phyloP scores from a whole-genome alignment of 1,284 basidiomycete species.

The Trametes sp. region DNA sequence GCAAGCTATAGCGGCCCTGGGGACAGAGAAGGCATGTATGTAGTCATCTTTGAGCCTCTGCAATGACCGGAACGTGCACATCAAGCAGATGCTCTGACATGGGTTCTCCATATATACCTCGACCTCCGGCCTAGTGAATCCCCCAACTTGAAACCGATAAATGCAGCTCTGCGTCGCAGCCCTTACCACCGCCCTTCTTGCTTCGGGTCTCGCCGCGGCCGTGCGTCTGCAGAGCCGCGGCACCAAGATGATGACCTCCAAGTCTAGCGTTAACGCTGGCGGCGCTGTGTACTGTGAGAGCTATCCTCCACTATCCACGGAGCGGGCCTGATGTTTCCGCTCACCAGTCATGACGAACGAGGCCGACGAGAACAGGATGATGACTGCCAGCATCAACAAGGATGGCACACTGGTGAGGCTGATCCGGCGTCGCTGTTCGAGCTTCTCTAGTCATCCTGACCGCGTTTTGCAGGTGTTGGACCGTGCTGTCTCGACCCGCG shows the following conservation, averaged over 20 bases:
- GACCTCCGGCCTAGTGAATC: background rate
- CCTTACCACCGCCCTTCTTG: conserved; percentile 16
- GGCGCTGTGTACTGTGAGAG: conserved; percentile 23
- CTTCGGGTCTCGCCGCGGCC: conserved; percentile 12
- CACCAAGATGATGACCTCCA: conserved; percentile 18
- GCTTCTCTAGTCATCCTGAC: background rate
- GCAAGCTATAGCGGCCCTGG: too few relatives aligned
- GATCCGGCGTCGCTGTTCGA: too few relatives aligned
- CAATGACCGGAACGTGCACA: too few relatives aligned
- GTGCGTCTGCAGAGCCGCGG: conserved; percentile 13
- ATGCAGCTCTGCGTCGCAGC: conserved; percentile 22
- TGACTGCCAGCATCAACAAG: conserved; percentile 27
- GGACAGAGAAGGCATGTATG: too few relatives aligned
- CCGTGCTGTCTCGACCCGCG: conserved; percentile 43
- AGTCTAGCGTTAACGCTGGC: conserved; percentile 2
- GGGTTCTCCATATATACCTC: too few relatives aligned
- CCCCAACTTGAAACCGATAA: background rate
- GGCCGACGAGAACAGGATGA: conserved; percentile 27
- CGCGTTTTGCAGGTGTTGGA: conserved; percentile 16
- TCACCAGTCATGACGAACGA: conserved; percentile 34
- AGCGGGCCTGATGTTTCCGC: background rate
- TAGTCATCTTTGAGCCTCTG: too few relatives aligned
- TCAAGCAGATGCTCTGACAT: too few relatives aligned
- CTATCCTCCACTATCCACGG: background rate
- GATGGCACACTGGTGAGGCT: conserved; percentile 31